A percentile compares a stretch with the other conserved stretches of the same genome.
These are phyloP conservation scores for Alnus rubra DNA, from an alignment of 306 rosid species.

Conservation along the genomic window DNA sequence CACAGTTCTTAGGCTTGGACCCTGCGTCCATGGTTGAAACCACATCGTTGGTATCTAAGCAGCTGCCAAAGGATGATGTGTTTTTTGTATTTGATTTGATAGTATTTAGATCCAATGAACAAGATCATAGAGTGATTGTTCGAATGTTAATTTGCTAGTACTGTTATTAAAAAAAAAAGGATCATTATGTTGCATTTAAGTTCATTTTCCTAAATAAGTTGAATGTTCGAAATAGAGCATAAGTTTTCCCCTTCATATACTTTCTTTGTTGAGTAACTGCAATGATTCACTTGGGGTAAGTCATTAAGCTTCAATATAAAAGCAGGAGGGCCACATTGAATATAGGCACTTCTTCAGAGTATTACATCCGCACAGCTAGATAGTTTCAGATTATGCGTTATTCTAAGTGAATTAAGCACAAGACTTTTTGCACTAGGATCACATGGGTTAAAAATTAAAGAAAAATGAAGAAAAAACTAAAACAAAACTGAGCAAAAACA, in stretches of 20 bases:
- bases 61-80: background rate
- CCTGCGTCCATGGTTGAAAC: constrained; percentile 42
- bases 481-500: background rate
- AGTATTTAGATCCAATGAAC: background rate
- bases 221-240: background rate
- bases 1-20: constrained; percentile 75
- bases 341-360: constrained; percentile 18
- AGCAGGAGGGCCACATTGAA: background rate
- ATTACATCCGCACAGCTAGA: constrained; percentile 37
- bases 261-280: background rate
- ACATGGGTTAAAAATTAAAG: background rate
- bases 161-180: background rate
- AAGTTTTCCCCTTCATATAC: background rate
- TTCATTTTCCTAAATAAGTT: background rate
- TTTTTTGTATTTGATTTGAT: background rate
- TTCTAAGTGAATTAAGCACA: too few species aligned
- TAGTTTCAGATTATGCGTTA: too few species aligned
- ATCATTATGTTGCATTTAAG: background rate
- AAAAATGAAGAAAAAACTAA: background rate
- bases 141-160: background rate
- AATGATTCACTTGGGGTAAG: background rate
- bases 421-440: too few species aligned
- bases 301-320: background rate
- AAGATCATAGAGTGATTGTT: background rate
- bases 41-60: too few species aligned